These are phyloP conservation scores for Globisporangium cederbergense DNA, from an alignment of 352 stramenopile species.

Conservation along the genomic window DNA sequence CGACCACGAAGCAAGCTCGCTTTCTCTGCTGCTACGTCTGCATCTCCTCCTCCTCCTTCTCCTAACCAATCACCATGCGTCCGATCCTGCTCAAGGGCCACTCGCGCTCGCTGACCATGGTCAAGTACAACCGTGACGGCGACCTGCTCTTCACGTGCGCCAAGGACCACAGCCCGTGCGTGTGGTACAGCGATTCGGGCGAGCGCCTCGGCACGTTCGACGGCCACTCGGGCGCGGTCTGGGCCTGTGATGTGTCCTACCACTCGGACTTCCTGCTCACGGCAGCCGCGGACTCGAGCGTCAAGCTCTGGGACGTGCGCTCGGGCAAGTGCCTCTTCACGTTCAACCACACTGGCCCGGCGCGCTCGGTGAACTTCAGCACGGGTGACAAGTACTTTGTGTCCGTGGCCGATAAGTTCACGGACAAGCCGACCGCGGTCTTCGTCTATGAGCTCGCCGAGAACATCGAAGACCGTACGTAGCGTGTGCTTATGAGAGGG, in stretches of 20 bases:
- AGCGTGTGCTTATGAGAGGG: neutral
- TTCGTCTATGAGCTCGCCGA: constrained; percentile 80
- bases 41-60: neutral
- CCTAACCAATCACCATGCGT: constrained; percentile 59
- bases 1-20: constrained; percentile 7
- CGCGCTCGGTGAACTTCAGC: constrained; percentile 84
- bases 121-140: constrained; percentile 99
- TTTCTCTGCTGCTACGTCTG: neutral
- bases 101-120: constrained; percentile 97
- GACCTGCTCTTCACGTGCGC: constrained; percentile 97
- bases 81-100: constrained; percentile 99
- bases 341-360: constrained; percentile 80
- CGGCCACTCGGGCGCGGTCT: constrained; percentile 96
- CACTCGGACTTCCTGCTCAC: constrained; percentile 94
- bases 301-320: constrained; percentile 91
- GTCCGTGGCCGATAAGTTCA: constrained; percentile 84
- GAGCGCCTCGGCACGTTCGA: constrained; percentile 96
- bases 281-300: constrained; percentile 92
- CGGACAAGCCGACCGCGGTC: constrained; percentile 68
- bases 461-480: constrained; percentile 61
- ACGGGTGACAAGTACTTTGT: constrained; percentile 85
- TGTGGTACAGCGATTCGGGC: constrained; percentile 97
- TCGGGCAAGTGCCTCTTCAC: constrained; percentile 86
- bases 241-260: constrained; percentile 94
- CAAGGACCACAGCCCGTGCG: constrained; percentile 94